Conservation (phyloP, 1,284 basidiomycete genomes). For the Rhizoctonia solani region DNA sequence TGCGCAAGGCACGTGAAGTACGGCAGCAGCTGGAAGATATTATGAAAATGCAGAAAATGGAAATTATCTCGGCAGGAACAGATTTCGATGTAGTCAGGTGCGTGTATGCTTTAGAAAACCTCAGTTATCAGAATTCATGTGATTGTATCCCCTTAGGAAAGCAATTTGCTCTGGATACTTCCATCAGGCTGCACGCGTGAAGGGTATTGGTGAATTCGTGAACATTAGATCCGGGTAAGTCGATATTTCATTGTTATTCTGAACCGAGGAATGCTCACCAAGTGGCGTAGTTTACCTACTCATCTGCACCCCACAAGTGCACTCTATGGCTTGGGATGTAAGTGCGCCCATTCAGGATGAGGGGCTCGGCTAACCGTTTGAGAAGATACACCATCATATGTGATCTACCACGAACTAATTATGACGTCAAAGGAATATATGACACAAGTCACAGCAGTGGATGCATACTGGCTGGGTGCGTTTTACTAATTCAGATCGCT, state of each 20-base stretch:
- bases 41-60: constrained; percentile 98
- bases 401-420: constrained; percentile 95
- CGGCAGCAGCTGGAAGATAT: constrained; percentile 96
- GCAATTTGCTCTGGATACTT: constrained; percentile 98
- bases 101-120: constrained; percentile 38
- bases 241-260: neutral
- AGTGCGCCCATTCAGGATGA: constrained; percentile 46
- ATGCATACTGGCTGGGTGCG: constrained; percentile 91
- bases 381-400: constrained; percentile 90
- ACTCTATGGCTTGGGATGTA: constrained; percentile 93
- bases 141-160: constrained; percentile 62
- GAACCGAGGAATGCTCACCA: neutral
- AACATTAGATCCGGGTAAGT: constrained; percentile 90
- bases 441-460: constrained; percentile 94
- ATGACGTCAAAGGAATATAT: constrained; percentile 95
- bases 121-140: neutral
- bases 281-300: constrained; percentile 60
- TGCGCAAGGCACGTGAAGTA: constrained; percentile 96
- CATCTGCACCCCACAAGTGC: constrained; percentile 97
- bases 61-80: constrained; percentile 84
- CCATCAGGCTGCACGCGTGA: constrained; percentile 97
- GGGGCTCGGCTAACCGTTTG: constrained; percentile 38
- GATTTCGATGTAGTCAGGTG: constrained; percentile 94
- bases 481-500: constrained; percentile 27
- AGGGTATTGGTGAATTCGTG: constrained; percentile 98